Evolutionary conservation across 768 basidiomycete species (phyloP).

Genomic region (Gautieria morchelliformis): DNA sequence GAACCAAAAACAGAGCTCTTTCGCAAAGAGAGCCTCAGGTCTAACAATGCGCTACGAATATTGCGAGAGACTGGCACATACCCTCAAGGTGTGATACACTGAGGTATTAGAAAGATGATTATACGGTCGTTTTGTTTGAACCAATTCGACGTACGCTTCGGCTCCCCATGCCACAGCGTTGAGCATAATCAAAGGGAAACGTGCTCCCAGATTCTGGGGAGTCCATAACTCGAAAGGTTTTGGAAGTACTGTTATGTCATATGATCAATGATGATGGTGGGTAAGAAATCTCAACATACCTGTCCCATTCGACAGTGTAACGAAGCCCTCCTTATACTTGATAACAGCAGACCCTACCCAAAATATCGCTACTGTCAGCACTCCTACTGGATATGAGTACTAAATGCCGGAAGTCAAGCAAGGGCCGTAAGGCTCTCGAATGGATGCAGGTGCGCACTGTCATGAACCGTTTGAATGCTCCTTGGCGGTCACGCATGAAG

Average conservation of each 20-base stretch:
- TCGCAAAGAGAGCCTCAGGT: background rate
- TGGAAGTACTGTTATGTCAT: conserved; percentile 41
- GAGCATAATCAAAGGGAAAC: conserved; percentile 56
- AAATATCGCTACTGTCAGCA: conserved; percentile 53
- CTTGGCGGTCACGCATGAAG: conserved; percentile 31
- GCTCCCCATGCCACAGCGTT: conserved; percentile 63
- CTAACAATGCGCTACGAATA: background rate
- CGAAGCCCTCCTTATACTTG: conserved; percentile 65
- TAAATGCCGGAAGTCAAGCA: conserved; percentile 18
- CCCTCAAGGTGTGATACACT: background rate
- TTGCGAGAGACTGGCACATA: background rate
- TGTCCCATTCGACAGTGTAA: conserved; percentile 24
- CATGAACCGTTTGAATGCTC: conserved; percentile 82
- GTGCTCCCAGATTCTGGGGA: conserved; percentile 30
- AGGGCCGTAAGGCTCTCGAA: background rate
- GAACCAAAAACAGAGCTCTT: conserved; percentile 79
- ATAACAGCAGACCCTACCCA: conserved; percentile 57
- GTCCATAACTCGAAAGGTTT: conserved; percentile 56
- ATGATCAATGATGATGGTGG: background rate
- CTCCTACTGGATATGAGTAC: conserved; percentile 61
- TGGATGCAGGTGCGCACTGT: conserved; percentile 39
- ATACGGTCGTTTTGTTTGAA: background rate
- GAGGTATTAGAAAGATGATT: background rate
- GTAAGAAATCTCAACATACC: conserved; percentile 30
- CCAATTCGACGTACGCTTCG: conserved; percentile 49